Evolutionary conservation across 2,329 filamentous ascomycete genomes (phyloP), one percentile per base, ranked within the genome.

Genomic region (Tolypocladium ovalisporum): DNA sequence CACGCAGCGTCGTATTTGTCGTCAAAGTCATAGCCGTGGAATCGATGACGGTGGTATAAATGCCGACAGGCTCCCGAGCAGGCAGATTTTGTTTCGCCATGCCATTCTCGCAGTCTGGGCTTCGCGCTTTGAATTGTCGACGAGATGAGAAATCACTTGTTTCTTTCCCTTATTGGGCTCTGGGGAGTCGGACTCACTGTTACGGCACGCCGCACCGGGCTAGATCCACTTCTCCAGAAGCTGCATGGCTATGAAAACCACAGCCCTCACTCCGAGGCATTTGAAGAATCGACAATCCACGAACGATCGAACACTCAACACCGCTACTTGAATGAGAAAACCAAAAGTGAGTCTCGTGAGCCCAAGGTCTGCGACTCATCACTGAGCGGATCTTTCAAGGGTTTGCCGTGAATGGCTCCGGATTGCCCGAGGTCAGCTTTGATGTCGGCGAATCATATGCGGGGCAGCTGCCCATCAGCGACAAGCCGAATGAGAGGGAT

Each of bases 351-450:
- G 54, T n/a, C 29, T 42, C 12, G 3, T 7, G 29, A 17, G 3
- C 27, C 54, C 17, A 5, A 24, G 15, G 5, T 9, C 29, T 22
- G 19, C 12, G 15, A 3, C 27, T 2, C 9, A 13, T 19, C 12
- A 4, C 37, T 32, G n/a, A 32, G 4, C 7, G 13, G 13, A 9
- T 3, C 13, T 39, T 24, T n/a, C 3, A 19, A 74, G 83, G 77
- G 59, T 86, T 82, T 61, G 76, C 75, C 47, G 80, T 87, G 55
- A 81, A 88, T 65, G 81, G 85, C 35, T 78, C 75, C 1, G 76
- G 73, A 1, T 77, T 88, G 57, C 86, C 86, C 1, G 82, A 86
- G 19, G 83, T 88, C 3, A 68, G 79, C 54, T 88, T 85, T 62
- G 84, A 88, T 59, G 73, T 86, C 54, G 77, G 77, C 57, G 80